phyloP scores from a whole-genome alignment of 2,329 filamentous ascomycete species.

The Endothia cerciana region DNA sequence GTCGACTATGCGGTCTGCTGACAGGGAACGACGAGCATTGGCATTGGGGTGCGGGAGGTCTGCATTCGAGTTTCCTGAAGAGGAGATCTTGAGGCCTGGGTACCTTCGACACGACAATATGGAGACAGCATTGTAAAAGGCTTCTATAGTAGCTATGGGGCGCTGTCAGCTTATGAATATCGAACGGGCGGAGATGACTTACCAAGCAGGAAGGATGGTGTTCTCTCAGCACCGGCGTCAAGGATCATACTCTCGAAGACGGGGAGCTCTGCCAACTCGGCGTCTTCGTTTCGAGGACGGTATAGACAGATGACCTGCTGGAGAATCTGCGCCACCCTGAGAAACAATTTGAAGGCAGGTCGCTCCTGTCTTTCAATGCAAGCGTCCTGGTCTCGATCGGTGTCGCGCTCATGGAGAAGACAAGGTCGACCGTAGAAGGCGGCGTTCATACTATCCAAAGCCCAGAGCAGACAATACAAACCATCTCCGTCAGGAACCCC shows the following conservation, averaged over 20 bases:
- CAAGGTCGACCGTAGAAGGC: conserved; percentile 64
- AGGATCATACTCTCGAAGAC: conserved; percentile 62
- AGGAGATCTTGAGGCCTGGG: not conserved
- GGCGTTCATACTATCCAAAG: conserved; percentile 62
- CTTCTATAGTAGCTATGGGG: conserved; percentile 60
- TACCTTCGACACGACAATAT: conserved; percentile 63
- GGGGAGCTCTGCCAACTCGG: conserved; percentile 54
- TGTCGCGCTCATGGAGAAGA: conserved; percentile 63
- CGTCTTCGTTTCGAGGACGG: conserved; percentile 54
- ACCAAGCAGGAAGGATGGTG: conserved; percentile 56
- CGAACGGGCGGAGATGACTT: not conserved
- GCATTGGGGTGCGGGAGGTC: conserved; percentile 51
- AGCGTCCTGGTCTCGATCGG: conserved; percentile 56
- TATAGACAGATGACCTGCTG: conserved; percentile 65
- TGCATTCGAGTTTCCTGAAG: conserved; percentile 36
- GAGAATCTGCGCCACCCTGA: conserved; percentile 58
- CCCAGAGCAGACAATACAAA: conserved; percentile 64
- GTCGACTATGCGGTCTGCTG: conserved; percentile 60
- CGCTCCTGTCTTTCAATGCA: conserved; percentile 52
- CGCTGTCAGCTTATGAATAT: not conserved
- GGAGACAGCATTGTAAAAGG: conserved; percentile 66
- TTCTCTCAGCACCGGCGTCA: conserved; percentile 54
- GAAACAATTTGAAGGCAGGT: conserved; percentile 60
- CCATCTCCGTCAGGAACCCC: conserved; percentile 46
- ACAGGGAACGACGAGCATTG: conserved; percentile 61